Evolutionary conservation across 1,139 yeast species (phyloP).

Genomic region (Hemisphaericaspora subhashii): DNA sequence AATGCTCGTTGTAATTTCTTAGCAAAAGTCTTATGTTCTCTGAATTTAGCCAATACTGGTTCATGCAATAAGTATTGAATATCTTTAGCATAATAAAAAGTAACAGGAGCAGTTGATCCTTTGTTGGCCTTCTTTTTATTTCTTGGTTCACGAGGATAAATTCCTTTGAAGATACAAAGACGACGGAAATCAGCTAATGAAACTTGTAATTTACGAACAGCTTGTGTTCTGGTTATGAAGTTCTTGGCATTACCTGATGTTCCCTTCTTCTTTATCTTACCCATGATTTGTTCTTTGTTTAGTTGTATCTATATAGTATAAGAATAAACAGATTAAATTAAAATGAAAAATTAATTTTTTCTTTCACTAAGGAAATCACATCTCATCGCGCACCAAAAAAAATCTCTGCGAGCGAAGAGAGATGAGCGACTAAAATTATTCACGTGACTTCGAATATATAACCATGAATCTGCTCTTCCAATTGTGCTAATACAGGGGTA

Average conservation of each 20-base stretch:
- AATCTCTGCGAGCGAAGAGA: too few relatives aligned
- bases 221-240: constrained; percentile 93
- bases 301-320: background rate
- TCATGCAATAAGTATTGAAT: constrained; percentile 94
- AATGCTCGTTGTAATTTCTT: constrained; percentile 86
- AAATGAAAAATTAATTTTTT: too few relatives aligned
- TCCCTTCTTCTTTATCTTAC: constrained; percentile 70
- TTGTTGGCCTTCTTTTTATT: constrained; percentile 96
- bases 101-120: constrained; percentile 94
- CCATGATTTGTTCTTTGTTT: constrained; percentile 12
- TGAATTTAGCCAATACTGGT: constrained; percentile 86
- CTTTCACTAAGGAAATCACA: background rate
- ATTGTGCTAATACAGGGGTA: too few relatives aligned
- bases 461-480: too few relatives aligned
- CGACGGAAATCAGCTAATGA: constrained; percentile 98
- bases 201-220: constrained; percentile 87
- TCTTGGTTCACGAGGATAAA: constrained; percentile 93
- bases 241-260: constrained; percentile 89
- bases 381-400: too few relatives aligned
- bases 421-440: too few relatives aligned
- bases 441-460: too few relatives aligned
- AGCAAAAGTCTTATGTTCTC: constrained; percentile 94
- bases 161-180: constrained; percentile 95
- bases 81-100: constrained; percentile 92
- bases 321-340: too few relatives aligned